These are phyloP conservation scores for Aspergillus japonicus DNA, from an alignment of 2,329 filamentous ascomycete genomes.

Conservation along the genomic window DNA sequence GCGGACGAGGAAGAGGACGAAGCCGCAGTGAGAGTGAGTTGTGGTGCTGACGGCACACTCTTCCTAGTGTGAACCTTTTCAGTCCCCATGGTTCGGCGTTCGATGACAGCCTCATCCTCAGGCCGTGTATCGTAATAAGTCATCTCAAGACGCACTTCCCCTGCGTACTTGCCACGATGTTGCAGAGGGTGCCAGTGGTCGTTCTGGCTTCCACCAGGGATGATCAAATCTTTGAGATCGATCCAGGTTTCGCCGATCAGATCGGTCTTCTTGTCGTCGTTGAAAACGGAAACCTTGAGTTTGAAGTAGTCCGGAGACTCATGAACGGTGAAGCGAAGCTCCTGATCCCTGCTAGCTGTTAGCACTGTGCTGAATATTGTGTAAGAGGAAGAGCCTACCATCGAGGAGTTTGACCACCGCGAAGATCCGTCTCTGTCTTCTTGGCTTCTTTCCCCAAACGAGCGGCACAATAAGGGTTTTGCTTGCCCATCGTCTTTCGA, in stretches of 20 bases:
- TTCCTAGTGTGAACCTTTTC: slow-evolving; percentile 37
- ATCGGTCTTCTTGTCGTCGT: slow-evolving; percentile 97
- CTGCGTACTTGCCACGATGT: slow-evolving; percentile 92
- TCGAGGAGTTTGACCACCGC: slow-evolving; percentile 91
- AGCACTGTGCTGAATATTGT: slow-evolving; percentile 1
- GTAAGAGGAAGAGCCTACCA: slow-evolving; percentile 62
- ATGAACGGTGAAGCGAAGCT: slow-evolving; percentile 92
- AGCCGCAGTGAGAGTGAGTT: background rate
- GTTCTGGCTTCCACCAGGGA: slow-evolving; percentile 84
- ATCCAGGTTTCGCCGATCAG: slow-evolving; percentile 94
- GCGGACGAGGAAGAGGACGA: slow-evolving; percentile 20
- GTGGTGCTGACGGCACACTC: slow-evolving; percentile 3
- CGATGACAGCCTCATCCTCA: slow-evolving; percentile 67
- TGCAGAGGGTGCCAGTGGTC: slow-evolving; percentile 88
- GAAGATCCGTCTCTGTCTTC: slow-evolving; percentile 90
- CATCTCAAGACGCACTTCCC: slow-evolving; percentile 90
- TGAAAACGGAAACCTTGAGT: slow-evolving; percentile 93
- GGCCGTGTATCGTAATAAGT: slow-evolving; percentile 92
- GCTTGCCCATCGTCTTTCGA: slow-evolving; percentile 94
- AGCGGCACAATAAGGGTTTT: slow-evolving; percentile 95
- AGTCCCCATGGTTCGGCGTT: slow-evolving; percentile 52
- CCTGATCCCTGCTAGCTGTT: slow-evolving; percentile 74
- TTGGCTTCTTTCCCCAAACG: slow-evolving; percentile 94
- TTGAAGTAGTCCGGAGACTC: slow-evolving; percentile 95
- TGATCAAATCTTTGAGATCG: slow-evolving; percentile 75